Evolutionary conservation across 2,329 filamentous ascomycete species (phyloP).

Genomic region (Sphaerulina vaccinii): DNA sequence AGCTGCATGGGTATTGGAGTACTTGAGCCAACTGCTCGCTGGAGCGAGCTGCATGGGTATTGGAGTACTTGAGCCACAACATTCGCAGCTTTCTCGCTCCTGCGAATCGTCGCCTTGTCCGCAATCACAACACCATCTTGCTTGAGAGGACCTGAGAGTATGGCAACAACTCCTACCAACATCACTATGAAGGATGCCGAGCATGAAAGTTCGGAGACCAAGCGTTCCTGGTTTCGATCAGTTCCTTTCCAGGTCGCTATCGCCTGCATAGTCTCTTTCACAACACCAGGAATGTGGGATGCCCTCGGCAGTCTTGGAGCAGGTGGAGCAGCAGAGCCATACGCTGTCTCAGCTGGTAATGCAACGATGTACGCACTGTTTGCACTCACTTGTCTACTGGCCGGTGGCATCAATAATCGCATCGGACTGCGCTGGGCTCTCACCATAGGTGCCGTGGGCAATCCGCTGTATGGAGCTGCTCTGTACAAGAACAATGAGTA

Average conservation of each 20-base stretch:
- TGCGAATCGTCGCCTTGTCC: too few relatives aligned
- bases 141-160: too few relatives aligned
- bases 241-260: slow-evolving; percentile 25
- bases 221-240: slow-evolving; percentile 9
- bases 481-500: slow-evolving; percentile 52
- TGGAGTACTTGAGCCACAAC: too few relatives aligned
- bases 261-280: slow-evolving; percentile 23
- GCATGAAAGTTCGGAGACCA: too few relatives aligned
- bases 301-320: slow-evolving; percentile 20
- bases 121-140: too few relatives aligned
- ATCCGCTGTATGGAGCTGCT: slow-evolving; percentile 49
- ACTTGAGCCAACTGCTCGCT: too few relatives aligned
- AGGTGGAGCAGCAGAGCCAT: slow-evolving; percentile 28
- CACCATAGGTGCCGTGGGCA: slow-evolving; percentile 46
- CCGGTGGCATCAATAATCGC: slow-evolving; percentile 37
- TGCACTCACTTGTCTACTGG: slow-evolving; percentile 44
- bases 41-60: too few relatives aligned
- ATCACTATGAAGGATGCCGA: too few relatives aligned
- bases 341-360: slow-evolving; percentile 52
- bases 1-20: too few relatives aligned
- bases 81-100: too few relatives aligned
- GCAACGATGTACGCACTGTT: slow-evolving; percentile 51
- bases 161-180: too few relatives aligned
- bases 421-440: slow-evolving; percentile 35
- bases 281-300: slow-evolving; percentile 25